A percentile compares a stretch with the other conserved stretches of the same genome.
Evolutionary conservation across 495 filamentous ascomycete species (phyloP).

Genomic region (Aspergillus panamensis): DNA sequence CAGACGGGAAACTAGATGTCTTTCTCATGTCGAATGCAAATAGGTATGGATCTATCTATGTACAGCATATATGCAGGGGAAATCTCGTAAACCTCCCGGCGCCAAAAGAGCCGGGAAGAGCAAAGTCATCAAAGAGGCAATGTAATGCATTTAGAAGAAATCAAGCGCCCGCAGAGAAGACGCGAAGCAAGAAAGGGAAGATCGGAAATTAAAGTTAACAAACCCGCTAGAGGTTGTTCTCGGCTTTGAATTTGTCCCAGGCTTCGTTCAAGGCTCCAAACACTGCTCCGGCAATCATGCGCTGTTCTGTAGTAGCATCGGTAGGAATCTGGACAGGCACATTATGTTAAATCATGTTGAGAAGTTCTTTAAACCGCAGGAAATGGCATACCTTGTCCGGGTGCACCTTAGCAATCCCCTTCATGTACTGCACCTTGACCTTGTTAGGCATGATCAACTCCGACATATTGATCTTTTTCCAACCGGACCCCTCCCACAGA

Average conservation of each 20-base stretch:
- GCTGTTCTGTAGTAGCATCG: slow-evolving; percentile 87
- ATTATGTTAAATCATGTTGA: slow-evolving; percentile 5
- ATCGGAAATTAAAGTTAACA: not conserved
- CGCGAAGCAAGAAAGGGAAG: not conserved
- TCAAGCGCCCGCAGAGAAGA: not conserved
- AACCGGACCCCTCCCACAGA: slow-evolving; percentile 85
- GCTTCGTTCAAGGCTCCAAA: slow-evolving; percentile 94
- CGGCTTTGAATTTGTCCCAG: slow-evolving; percentile 95
- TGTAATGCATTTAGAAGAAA: not conserved
- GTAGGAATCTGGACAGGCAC: slow-evolving; percentile 63
- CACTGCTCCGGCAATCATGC: slow-evolving; percentile 86
- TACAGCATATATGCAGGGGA: slow-evolving; percentile 12
- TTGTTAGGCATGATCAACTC: slow-evolving; percentile 85
- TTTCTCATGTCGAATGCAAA: slow-evolving; percentile 9
- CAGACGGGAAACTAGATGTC: too few species aligned
- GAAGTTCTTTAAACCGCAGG: not conserved
- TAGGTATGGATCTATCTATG: slow-evolving; percentile 15
- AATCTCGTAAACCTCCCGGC: slow-evolving; percentile 3
- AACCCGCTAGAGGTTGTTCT: slow-evolving; percentile 57
- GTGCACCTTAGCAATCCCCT: slow-evolving; percentile 96
- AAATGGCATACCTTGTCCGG: slow-evolving; percentile 82
- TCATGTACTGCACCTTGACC: slow-evolving; percentile 98
- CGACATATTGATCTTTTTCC: slow-evolving; percentile 94
- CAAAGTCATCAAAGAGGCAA: not conserved
- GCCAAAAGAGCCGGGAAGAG: not conserved